phyloP scores from a whole-genome alignment of 1,284 basidiomycete species.

The Anthracocystis setariae region DNA sequence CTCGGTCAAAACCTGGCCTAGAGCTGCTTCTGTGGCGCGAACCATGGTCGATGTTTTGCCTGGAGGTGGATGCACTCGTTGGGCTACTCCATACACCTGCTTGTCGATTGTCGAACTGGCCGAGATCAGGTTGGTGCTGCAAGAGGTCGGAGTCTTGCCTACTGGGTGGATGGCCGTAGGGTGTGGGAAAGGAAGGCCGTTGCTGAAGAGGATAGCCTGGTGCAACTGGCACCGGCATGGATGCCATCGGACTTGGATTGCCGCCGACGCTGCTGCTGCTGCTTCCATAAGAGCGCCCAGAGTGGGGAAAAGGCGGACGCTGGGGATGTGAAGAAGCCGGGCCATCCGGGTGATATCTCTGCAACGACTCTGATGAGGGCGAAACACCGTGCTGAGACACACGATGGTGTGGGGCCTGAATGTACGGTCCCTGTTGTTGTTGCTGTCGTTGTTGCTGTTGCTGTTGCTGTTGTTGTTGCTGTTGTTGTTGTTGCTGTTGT shows the following conservation, averaged over 20 bases:
- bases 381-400: slow-evolving; percentile 11
- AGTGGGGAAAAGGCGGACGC: slow-evolving; percentile 15
- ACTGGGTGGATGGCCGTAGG: slow-evolving; percentile 21
- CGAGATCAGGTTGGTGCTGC: slow-evolving; percentile 20
- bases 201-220: slow-evolving; percentile 33
- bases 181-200: slow-evolving; percentile 14
- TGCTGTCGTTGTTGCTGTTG: slow-evolving; percentile 17
- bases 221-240: slow-evolving; percentile 14
- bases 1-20: slow-evolving; percentile 9
- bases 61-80: slow-evolving; percentile 10
- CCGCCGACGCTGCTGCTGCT: slow-evolving; percentile 12
- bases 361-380: slow-evolving; percentile 1
- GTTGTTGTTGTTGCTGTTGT: slow-evolving; percentile 19
- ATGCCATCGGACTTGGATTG: background rate
- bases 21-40: slow-evolving; percentile 10
- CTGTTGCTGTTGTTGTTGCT: slow-evolving; percentile 18
- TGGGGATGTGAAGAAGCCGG: slow-evolving; percentile 8
- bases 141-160: slow-evolving; percentile 12
- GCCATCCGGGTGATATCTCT: slow-evolving; percentile 13
- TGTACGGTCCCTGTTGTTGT: slow-evolving; percentile 7
- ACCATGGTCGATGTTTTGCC: slow-evolving; percentile 1
- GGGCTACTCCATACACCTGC: slow-evolving; percentile 10
- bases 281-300: slow-evolving; percentile 23
- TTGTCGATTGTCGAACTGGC: slow-evolving; percentile 5
- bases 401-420: slow-evolving; percentile 25